Percentiles rank a stretch among this genome's conserved stretches.
Conservation (phyloP, 208 protist genomes). For the Trypanosoma brucei region DNA sequence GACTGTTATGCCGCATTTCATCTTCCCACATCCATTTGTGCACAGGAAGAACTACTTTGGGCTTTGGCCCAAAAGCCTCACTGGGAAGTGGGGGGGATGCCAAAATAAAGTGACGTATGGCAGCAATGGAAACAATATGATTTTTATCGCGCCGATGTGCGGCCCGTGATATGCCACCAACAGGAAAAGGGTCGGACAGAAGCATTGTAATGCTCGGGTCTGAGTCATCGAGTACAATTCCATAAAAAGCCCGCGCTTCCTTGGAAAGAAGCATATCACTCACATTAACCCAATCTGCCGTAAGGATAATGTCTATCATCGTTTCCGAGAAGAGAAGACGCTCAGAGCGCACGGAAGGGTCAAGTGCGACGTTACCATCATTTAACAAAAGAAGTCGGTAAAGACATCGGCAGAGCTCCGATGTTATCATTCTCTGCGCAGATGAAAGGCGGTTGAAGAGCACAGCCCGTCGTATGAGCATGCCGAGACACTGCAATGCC, state of each 20-base stretch:
- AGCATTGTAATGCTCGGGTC: conserved; percentile 48
- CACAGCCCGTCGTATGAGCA: conserved; percentile 66
- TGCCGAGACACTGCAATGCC: conserved; percentile 62
- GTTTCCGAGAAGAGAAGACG: conserved; percentile 76
- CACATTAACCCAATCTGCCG: conserved; percentile 38
- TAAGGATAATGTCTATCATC: conserved; percentile 39
- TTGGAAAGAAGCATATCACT: conserved; percentile 37
- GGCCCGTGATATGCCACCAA: conserved; percentile 31
- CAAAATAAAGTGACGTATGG: conserved; percentile 70
- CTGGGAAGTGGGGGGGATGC: conserved; percentile 61
- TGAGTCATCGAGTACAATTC: conserved; percentile 47
- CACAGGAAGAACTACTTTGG: conserved; percentile 74
- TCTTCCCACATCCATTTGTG: conserved; percentile 89
- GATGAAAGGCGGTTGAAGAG: conserved; percentile 66
- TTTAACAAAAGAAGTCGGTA: conserved; percentile 62
- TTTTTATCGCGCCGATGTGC: conserved; percentile 74
- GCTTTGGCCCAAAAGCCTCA: conserved; percentile 68
- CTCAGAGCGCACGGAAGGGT: conserved; percentile 49
- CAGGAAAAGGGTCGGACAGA: conserved; percentile 77
- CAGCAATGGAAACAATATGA: conserved; percentile 79
- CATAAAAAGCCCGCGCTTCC: conserved; percentile 67
- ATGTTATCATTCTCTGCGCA: conserved; percentile 46
- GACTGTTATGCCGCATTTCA: conserved; percentile 73
- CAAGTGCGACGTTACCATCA: conserved; percentile 55
- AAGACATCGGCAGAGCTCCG: conserved; percentile 43